A percentile compares a stretch with the other conserved stretches of the same genome.
Conservation (phyloP, 2,329 filamentous ascomycete genomes). For the Calycina marina region DNA sequence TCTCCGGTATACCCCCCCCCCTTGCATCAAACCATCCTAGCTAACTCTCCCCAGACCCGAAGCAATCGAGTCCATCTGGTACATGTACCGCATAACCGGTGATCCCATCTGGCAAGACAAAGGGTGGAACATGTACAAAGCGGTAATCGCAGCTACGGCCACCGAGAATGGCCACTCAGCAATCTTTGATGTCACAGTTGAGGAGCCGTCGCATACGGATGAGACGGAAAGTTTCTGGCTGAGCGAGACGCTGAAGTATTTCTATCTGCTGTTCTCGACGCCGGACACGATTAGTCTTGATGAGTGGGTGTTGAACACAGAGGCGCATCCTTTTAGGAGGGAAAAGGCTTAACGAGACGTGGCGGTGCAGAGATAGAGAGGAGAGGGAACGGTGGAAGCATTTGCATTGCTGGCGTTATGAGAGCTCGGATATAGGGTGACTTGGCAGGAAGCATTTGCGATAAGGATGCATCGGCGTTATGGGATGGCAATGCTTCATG, state of each 20-base stretch:
- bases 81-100: constrained; percentile 82
- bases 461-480: too few relatives aligned
- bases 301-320: constrained; percentile 43
- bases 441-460: too few relatives aligned
- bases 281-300: constrained; percentile 48
- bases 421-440: too few relatives aligned
- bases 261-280: constrained; percentile 66
- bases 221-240: constrained; percentile 85
- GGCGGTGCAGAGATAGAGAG: too few relatives aligned
- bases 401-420: too few relatives aligned
- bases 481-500: too few relatives aligned
- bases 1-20: constrained; percentile 35
- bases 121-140: constrained; percentile 75
- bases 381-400: too few relatives aligned
- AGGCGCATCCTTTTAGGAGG: constrained; percentile 24
- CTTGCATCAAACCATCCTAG: constrained; percentile 5
- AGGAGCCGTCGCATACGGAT: constrained; percentile 32
- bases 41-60: constrained; percentile 30
- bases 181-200: constrained; percentile 44
- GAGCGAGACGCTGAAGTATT: constrained; percentile 85
- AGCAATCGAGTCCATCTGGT: constrained; percentile 78
- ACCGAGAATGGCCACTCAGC: constrained; percentile 57
- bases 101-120: constrained; percentile 61
- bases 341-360: too few relatives aligned
- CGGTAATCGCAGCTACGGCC: constrained; percentile 50